Percentiles rank a stretch among this genome's conserved stretches.
These are phyloP conservation scores for Aureobasidium sp. DNA, from an alignment of 2,329 filamentous ascomycete genomes.

Conservation along the genomic window DNA sequence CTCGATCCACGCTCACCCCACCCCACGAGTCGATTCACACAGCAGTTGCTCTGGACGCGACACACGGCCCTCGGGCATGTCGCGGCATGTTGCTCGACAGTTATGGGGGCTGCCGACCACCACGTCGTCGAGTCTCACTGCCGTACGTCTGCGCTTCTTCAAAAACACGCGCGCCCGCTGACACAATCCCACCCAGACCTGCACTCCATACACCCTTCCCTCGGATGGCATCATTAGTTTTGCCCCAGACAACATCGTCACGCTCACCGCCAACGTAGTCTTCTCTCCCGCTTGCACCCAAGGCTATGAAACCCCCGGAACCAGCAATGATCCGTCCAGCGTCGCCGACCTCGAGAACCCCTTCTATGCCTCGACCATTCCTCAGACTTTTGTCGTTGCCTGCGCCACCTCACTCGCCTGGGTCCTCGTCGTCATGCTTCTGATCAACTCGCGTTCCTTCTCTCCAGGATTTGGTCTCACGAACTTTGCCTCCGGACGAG, in stretches of 20 bases:
- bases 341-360: constrained; percentile 69
- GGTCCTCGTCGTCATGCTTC: constrained; percentile 85
- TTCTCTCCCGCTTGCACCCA: constrained; percentile 53
- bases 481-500: constrained; percentile 55
- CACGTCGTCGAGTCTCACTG: constrained; percentile 17
- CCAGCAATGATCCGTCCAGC: constrained; percentile 39
- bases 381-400: constrained; percentile 87
- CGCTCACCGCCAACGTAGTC: constrained; percentile 52
- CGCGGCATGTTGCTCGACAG: constrained; percentile 22
- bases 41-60: constrained; percentile 18
- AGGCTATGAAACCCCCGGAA: constrained; percentile 29
- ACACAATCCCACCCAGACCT: constrained; percentile 37
- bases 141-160: neutral
- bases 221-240: constrained; percentile 52
- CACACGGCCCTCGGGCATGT: constrained; percentile 11
- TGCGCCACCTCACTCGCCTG: constrained; percentile 87
- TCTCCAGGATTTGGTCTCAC: constrained; percentile 66
- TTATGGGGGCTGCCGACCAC: constrained; percentile 27
- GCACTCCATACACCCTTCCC: constrained; percentile 57
- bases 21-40: constrained; percentile 15
- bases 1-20: neutral
- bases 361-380: constrained; percentile 90
- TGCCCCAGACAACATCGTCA: constrained; percentile 48
- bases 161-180: neutral
- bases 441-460: constrained; percentile 91